phyloP scores from a whole-genome alignment of 768 basidiomycete genomes.

The Mycena vulgaris region DNA sequence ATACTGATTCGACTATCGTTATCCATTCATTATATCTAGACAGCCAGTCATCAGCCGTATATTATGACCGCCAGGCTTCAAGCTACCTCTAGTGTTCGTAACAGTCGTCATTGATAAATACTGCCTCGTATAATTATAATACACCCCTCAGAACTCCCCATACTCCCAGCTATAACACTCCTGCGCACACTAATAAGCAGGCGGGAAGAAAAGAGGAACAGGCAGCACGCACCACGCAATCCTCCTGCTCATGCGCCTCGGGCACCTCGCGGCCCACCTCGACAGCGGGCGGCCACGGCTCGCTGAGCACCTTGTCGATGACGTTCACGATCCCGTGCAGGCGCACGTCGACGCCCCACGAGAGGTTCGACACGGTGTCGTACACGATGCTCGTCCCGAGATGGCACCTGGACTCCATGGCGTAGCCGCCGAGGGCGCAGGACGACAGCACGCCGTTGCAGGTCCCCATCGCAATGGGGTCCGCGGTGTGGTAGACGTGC shows the following conservation, averaged over 20 bases:
- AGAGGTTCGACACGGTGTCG: constrained; percentile 89
- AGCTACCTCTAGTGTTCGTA: background rate
- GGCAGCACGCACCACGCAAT: constrained; percentile 75
- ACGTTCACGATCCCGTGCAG: constrained; percentile 86
- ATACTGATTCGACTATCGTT: no score
- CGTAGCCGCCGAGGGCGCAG: constrained; percentile 92
- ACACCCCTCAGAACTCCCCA: constrained; percentile 51
- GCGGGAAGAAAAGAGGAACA: background rate
- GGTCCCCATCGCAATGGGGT: constrained; percentile 93
- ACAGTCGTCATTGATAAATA: background rate
- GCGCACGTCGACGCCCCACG: constrained; percentile 89
- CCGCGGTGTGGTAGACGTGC: constrained; percentile 95
- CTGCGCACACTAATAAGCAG: constrained; percentile 45
- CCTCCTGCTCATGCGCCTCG: constrained; percentile 64
- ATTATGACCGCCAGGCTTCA: background rate
- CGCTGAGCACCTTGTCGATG: constrained; percentile 79
- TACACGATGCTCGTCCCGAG: constrained; percentile 89
- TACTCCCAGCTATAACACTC: constrained; percentile 78
- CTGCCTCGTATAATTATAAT: background rate
- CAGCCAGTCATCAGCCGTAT: no score
- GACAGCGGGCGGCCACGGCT: constrained; percentile 80
- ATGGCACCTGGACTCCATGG: constrained; percentile 90
- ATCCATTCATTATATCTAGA: background rate
- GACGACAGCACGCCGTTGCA: constrained; percentile 87
- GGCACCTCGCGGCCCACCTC: constrained; percentile 78